Base-by-base conservation (phyloP, 805 yeast genomes). In the Priceomyces fermenticarens region DNA sequence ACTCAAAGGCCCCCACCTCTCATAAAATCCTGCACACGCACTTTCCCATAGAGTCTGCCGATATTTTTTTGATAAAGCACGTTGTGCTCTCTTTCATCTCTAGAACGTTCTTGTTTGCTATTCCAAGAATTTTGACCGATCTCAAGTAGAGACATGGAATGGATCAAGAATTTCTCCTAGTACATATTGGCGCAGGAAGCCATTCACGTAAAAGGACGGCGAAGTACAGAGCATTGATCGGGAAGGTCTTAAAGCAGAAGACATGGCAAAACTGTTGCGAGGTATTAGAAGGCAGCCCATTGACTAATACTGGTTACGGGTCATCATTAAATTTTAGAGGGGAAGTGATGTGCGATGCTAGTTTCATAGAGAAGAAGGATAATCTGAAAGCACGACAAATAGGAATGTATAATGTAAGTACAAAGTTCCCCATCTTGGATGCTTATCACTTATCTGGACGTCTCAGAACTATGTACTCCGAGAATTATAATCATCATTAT, bases 161-260 rank as follows among this genome's bases (percentile, higher is more conserved):
- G 35, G 13, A 4, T 9, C 10, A 32, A 7, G 27, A 10, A 17
- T 8, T 32, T 17, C 3, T 32, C 17, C 17, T 76, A 8, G 54
- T 67, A n/a, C 81, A 77, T 51, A 53, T 74, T 16, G 81, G 82
- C 1, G 82, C 82, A 3, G 82, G 82, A 1, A 59, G 52, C 27
- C 80, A 76, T 48, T 53, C 62, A 5, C 29, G 23, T 2, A 33
- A 35, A 3, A 50, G 51, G 17, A 44, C 41, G 5, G 23, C 29
- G 2, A 38, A 44, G n/a, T 69, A 65, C 46, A 62, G 48, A 42
- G 41, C 39, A 7, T 53, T 72, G 9, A 45, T 72, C 9, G 48
- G 45, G 26, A 33, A 42, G n/a, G 62, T 71, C 3, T 45, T 68
- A 4, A 13, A 29, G 9, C 29, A 26, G 10, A 10, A 29, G 3